phyloP scores from a whole-genome alignment of 352 stramenopile species.

The Phytophthora sp. region DNA sequence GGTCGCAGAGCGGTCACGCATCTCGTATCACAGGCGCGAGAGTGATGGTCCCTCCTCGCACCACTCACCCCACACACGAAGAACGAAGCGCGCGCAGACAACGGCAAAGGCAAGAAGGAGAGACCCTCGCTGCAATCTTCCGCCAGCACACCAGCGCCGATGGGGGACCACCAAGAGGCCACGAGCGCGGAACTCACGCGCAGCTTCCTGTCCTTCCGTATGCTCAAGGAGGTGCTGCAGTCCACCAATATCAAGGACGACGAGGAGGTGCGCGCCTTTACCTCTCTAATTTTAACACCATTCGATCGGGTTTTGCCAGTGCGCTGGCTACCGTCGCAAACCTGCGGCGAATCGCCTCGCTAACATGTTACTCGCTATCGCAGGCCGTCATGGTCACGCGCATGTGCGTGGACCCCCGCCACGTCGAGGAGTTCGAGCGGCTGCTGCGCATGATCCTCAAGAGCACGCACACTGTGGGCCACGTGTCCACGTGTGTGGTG shows the following conservation, averaged over 20 bases:
- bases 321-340: not conserved
- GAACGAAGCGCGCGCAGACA: slow-evolving; percentile 22
- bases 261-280: slow-evolving; percentile 61
- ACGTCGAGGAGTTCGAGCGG: slow-evolving; percentile 82
- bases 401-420: slow-evolving; percentile 77
- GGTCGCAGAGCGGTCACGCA: not conserved
- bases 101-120: slow-evolving; percentile 2
- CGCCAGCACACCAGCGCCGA: slow-evolving; percentile 9
- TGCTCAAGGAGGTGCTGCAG: slow-evolving; percentile 81
- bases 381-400: slow-evolving; percentile 85
- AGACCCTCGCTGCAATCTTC: not conserved
- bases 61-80: slow-evolving; percentile 20
- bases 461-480: slow-evolving; percentile 76
- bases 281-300: slow-evolving; percentile 1
- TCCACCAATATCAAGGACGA: slow-evolving; percentile 80
- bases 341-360: too few species aligned
- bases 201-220: slow-evolving; percentile 72
- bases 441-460: slow-evolving; percentile 83
- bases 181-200: slow-evolving; percentile 50
- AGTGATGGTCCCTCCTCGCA: slow-evolving; percentile 32
- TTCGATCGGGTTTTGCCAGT: too few species aligned
- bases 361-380: slow-evolving; percentile 5
- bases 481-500: slow-evolving; percentile 84
- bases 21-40: slow-evolving; percentile 5
- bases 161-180: slow-evolving; percentile 37